A percentile compares a stretch with the other conserved stretches of the same genome.
Conservation (phyloP, 768 basidiomycete genomes). For the Rhodotorula paludigena region DNA sequence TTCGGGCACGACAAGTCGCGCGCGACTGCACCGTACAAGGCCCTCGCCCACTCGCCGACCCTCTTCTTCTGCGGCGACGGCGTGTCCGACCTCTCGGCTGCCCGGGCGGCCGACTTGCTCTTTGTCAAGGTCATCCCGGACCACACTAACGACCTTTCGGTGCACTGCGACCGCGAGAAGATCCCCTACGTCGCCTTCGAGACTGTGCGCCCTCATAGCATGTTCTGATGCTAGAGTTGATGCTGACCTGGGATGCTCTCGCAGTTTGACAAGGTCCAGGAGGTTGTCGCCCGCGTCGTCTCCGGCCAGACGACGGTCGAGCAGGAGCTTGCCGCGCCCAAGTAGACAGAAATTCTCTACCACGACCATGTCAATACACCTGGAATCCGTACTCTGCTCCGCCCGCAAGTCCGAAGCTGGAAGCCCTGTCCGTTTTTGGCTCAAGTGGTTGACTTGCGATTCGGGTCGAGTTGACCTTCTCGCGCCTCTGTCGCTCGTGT, state of each 20-base stretch:
- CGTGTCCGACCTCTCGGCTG: conserved; percentile 80
- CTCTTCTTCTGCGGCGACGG: conserved; percentile 98
- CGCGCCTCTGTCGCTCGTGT: neutral
- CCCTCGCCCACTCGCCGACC: conserved; percentile 63
- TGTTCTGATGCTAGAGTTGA: neutral
- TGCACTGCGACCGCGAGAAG: conserved; percentile 70
- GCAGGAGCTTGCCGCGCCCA: conserved; percentile 27
- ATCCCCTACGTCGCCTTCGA: conserved; percentile 75
- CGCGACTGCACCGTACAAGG: conserved; percentile 85
- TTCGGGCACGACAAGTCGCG: conserved; percentile 96
- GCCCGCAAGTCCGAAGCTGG: no score
- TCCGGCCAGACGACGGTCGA: conserved; percentile 60
- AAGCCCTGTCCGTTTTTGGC: neutral
- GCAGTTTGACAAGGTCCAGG: conserved; percentile 56
- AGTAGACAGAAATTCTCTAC: neutral
- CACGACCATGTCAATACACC: neutral
- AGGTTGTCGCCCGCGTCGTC: conserved; percentile 64
- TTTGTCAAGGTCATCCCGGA: conserved; percentile 66
- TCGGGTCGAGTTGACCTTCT: neutral
- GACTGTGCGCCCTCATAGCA: conserved; percentile 51
- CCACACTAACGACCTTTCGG: conserved; percentile 66
- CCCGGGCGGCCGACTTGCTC: conserved; percentile 83
- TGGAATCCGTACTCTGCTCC: no score
- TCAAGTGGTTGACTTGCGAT: neutral
- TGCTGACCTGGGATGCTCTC: neutral